phyloP scores from a whole-genome alignment of 441 rosid species.

The Euphorbia celastroides region DNA sequence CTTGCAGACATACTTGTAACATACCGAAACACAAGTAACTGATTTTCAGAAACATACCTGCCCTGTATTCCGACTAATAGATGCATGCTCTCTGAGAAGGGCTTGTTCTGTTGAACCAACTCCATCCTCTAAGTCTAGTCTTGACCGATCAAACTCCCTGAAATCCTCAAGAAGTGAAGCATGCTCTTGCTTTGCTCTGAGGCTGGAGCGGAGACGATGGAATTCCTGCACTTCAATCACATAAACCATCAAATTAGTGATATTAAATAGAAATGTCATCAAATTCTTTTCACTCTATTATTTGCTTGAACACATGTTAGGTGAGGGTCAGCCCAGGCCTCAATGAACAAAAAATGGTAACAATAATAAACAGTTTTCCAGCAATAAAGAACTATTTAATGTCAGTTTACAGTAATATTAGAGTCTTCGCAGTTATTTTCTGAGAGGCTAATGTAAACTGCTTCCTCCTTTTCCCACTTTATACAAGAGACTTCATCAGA shows the following conservation, averaged over 20 bases:
- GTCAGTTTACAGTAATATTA: neutral
- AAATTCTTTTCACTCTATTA: too few species aligned
- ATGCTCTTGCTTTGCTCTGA: slow-evolving; percentile 87
- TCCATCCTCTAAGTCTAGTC: slow-evolving; percentile 90
- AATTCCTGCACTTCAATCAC: slow-evolving; percentile 78
- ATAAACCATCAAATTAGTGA: slow-evolving; percentile 23
- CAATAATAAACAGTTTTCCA: too few species aligned
- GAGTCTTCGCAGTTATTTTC: neutral
- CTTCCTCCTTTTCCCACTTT: neutral
- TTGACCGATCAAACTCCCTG: slow-evolving; percentile 86
- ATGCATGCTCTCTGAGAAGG: slow-evolving; percentile 71
- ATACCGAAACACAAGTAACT: neutral
- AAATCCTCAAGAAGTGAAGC: slow-evolving; percentile 95
- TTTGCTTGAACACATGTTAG: too few species aligned
- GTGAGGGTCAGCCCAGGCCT: too few species aligned
- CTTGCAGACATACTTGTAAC: neutral
- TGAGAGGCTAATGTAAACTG: neutral
- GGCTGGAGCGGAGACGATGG: slow-evolving; percentile 82
- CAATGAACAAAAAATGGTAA: too few species aligned
- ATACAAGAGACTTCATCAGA: neutral
- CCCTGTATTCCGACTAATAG: slow-evolving; percentile 74
- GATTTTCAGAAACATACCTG: slow-evolving; percentile 45
- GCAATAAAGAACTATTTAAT: too few species aligned
- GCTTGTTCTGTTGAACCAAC: slow-evolving; percentile 65
- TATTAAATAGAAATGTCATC: too few species aligned